Base-by-base conservation (phyloP, 164 flowering plant genomes). In the Sedum album region DNA sequence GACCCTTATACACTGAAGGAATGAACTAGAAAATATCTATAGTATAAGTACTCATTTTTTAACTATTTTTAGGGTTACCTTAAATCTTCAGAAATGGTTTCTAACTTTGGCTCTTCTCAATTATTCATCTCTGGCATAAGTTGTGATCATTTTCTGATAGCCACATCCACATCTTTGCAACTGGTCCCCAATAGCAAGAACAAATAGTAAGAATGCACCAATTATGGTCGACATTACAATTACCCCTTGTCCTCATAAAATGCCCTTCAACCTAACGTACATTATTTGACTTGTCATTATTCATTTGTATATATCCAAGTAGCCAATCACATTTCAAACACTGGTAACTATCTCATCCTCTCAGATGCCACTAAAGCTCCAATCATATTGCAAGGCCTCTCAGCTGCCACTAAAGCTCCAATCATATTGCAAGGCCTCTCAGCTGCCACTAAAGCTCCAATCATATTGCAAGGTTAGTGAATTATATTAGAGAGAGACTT, bases 241-340 rank as follows among this genome's bases (percentile, higher is more conserved):
- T 35, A 49, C 10, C 38, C 66, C 57, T 41, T 57, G 60, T 49
- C 70, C 70, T 74, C 42, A 38, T 44, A 72, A 68, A 62, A 76
- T 79, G 82, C 73, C 72, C 67, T 72, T 76, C 78, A 74, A 76
- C 78, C 11, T 39, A 65, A 21, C 25, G 71, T 70, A 71, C 66
- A 60, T 26, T 20, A 17, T 38, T 25, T 42, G 73, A 55, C 73
- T 64, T 31, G 28, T 35, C 17, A 1, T 57, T 28, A 23, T 28
- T 57, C 31, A 11, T 26, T 26, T 13, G 30, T 53, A 1, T 23
- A 14, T 55, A 13, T 44, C 15, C 48, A 10, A n/a, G 30, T 26
- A 26, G 66, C 77, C 72, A 75, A 72, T 76, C 55, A 61, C n/a
- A 65, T 60, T 14, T 8, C 66, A 31, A 70, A 71, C 62, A 57